Evolutionary conservation across 2,329 filamentous ascomycete genomes (phyloP), one percentile per base, ranked within the genome.

Genomic region (Nothophoma quercina): DNA sequence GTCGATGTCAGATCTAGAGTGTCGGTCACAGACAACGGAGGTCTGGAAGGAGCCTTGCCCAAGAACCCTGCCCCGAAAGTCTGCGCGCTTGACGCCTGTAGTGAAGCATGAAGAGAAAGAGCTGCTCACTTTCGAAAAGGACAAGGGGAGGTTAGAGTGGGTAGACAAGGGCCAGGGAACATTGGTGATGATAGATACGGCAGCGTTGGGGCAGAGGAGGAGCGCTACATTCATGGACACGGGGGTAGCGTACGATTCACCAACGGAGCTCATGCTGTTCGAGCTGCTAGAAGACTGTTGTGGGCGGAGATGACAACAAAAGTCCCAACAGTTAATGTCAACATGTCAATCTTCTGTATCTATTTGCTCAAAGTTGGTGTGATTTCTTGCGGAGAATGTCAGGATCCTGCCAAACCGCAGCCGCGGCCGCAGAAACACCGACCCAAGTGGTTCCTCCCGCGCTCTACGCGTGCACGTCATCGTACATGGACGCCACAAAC

Each of bases 381-480:
- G n/a, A n/a, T n/a, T n/a, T n/a, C n/a, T n/a, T n/a, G n/a, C n/a
- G n/a, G n/a, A n/a, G n/a, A n/a, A n/a, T n/a, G n/a, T n/a, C n/a
- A n/a, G n/a, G n/a, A n/a, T n/a, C n/a, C n/a, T n/a, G n/a, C n/a
- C n/a, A n/a, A n/a, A n/a, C n/a, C n/a, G n/a, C n/a, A 34, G 29
- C 29, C 12, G 30, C 9, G 30, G 45, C 36, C 16, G 45, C 13
- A 19, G 9, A 16, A 42, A 43, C 4, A 21, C 19, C 29, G 21
- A 36, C 19, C 49, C 39, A 25, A 42, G 33, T 25, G 2, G 48
- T 51, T 51, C 36, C 40, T 44, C 29, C 44, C 50, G 40, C 45
- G 22, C 36, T 29, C 25, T 22, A 39, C n/a, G 19, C 22, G 33
- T 29, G 32, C 43, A 67, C 64, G 64, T 67, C 64, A 67, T 64